phyloP scores from a whole-genome alignment of 2,329 filamentous ascomycete species.

The Penicillium occitanis region DNA sequence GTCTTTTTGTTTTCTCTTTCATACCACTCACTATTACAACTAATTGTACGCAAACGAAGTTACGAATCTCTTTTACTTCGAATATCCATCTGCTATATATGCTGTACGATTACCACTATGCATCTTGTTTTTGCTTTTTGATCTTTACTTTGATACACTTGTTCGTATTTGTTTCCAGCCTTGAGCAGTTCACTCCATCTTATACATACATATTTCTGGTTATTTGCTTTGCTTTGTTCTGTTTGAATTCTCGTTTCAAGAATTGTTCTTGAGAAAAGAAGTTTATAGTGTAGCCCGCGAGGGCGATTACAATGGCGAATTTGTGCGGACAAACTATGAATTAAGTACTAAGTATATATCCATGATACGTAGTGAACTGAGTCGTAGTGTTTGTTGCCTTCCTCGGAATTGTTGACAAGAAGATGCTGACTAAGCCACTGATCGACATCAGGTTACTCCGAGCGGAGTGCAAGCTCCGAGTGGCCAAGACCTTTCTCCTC shows the following conservation, averaged over 20 bases:
- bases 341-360: background rate
- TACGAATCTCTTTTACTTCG: constrained; percentile 19
- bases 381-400: background rate
- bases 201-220: background rate
- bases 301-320: constrained; percentile 16
- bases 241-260: constrained; percentile 1
- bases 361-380: background rate
- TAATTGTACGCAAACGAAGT: constrained; percentile 17
- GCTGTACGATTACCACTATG: constrained; percentile 11
- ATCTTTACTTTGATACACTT: constrained; percentile 9
- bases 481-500: background rate
- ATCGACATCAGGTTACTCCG: background rate
- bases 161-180: constrained; percentile 8
- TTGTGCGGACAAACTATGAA: background rate
- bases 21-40: background rate
- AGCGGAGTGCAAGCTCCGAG: constrained; percentile 5
- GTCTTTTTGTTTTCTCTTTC: background rate
- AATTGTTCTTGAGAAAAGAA: constrained; percentile 7
- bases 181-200: background rate
- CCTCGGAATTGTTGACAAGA: background rate
- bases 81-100: constrained; percentile 15
- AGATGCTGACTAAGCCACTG: background rate
- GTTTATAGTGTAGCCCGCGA: constrained; percentile 21
- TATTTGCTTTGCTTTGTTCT: background rate
- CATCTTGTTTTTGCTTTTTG: constrained; percentile 7